Percentiles rank a stretch among this genome's conserved stretches.
phyloP scores from a whole-genome alignment of 2,329 filamentous ascomycete species.

The Huntiella bhutanensis region DNA sequence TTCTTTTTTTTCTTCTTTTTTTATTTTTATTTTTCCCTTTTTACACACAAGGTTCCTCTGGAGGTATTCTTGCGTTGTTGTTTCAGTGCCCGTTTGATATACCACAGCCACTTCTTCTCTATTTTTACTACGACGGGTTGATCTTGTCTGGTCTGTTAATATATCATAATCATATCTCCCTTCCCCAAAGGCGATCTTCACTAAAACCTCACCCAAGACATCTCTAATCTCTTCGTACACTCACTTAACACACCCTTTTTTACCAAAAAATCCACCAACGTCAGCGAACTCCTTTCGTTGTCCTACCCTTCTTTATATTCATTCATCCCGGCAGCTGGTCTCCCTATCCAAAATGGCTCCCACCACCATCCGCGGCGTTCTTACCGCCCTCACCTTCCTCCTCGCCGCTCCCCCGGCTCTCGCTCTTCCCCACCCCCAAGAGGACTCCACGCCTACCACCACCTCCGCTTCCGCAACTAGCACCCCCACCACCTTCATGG shows the following conservation, averaged over 20 bases:
- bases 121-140: not conserved
- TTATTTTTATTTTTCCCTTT: slow-evolving; percentile 5
- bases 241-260: not conserved
- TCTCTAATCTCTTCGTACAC: not conserved
- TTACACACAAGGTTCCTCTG: slow-evolving; percentile 1
- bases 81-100: not conserved
- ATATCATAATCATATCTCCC: no score
- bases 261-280: no score
- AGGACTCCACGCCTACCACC: slow-evolving; percentile 22
- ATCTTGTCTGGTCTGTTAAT: not conserved
- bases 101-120: no score
- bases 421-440: slow-evolving; percentile 25
- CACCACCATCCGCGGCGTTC: slow-evolving; percentile 13
- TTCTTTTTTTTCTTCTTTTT: slow-evolving; percentile 5
- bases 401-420: slow-evolving; percentile 14
- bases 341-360: not conserved
- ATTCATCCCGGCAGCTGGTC: not conserved
- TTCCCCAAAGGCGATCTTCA: no score
- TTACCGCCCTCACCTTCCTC: not conserved
- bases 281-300: not conserved
- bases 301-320: not conserved
- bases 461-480: slow-evolving; percentile 15
- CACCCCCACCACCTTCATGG: slow-evolving; percentile 17
- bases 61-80: not conserved
- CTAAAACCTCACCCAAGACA: no score